Base-by-base conservation (phyloP, 306 rosid genomes). In the Rosa lucieae region DNA sequence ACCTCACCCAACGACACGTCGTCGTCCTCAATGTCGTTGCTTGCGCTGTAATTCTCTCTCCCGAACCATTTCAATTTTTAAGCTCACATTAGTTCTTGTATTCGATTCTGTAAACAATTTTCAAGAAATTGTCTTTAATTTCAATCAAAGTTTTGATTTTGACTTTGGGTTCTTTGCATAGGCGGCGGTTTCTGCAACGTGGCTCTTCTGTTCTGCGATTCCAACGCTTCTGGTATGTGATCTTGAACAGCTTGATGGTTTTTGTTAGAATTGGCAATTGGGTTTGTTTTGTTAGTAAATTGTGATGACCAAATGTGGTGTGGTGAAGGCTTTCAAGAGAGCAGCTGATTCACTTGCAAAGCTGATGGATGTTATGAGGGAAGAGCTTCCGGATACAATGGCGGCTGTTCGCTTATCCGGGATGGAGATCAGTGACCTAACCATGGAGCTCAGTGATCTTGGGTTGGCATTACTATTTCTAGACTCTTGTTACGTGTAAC, bases 351-450 rank as follows among this genome's bases (percentile, higher is more conserved):
- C 99, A 42, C 80, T 93, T 67, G 97, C 92, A 87, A 95, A 90
- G 83, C 93, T 93, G 68, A 90, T 93, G 97, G 98, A 93, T 86
- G 84, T 88, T 4, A 81, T 96, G 26, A 86, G 96, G 86, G 98
- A 91, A 83, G 99, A 95, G 81, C 91, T 95, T 78, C 99, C 99
- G 0, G 92, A 83, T 69, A 95, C 99, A 48, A 91, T 93, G 97
- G 92, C 96, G 20, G 90, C 97, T 55, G 84, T 95, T 82, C 89
- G 96, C 9, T 82, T 95, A 86, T 95, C 99, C 75, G 97, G 97
- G 80, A 93, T 93, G 97, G 98, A 96, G 90, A 91, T 93, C 72
- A 89, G 92, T 77, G 99, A 96, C 85, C 81, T 93, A 40, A 93
- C 98, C 18, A 87, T 89, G 77, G 96, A 93, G 77, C 97, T 96